These are phyloP conservation scores for Hanseniaspora singularis DNA, from an alignment of 805 yeast species.

Conservation along the genomic window DNA sequence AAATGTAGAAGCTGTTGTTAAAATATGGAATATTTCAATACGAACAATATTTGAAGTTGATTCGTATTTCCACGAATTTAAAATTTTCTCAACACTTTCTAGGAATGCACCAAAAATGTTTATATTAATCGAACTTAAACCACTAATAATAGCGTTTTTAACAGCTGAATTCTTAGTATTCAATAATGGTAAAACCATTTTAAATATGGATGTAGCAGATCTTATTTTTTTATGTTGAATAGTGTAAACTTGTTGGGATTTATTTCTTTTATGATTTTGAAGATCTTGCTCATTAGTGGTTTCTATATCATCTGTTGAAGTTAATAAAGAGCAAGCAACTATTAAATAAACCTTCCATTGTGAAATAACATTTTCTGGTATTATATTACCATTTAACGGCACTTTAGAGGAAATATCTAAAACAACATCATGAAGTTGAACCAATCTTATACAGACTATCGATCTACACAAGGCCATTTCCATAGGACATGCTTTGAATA, in stretches of 20 bases:
- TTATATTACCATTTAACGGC: conserved; percentile 26
- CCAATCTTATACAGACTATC: conserved; percentile 75
- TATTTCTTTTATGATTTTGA: conserved; percentile 61
- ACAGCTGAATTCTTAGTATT: conserved; percentile 57
- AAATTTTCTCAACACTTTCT: conserved; percentile 55
- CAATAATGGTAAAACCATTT: conserved; percentile 73
- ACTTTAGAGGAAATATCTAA: conserved; percentile 39
- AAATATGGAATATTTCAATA: conserved; percentile 65
- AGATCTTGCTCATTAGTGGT: conserved; percentile 62
- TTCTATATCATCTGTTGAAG: conserved; percentile 43
- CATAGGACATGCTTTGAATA: conserved; percentile 76
- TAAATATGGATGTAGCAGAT: conserved; percentile 79
- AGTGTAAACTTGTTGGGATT: conserved; percentile 64
- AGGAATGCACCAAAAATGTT: conserved; percentile 75
- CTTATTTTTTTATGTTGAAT: conserved; percentile 85
- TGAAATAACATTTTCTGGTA: conserved; percentile 61
- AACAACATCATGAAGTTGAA: conserved; percentile 67
- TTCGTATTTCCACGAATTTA: conserved; percentile 46
- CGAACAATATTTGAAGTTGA: conserved; percentile 35
- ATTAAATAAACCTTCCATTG: conserved; percentile 85
- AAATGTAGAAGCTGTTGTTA: conserved; percentile 58
- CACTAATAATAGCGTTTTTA: conserved; percentile 78
- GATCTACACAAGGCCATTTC: conserved; percentile 89
- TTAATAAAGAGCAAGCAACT: conserved; percentile 83
- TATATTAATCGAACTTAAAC: conserved; percentile 78